Evolutionary conservation across 2,329 filamentous ascomycete species (phyloP).

Genomic region (Cryphonectria naterciae): DNA sequence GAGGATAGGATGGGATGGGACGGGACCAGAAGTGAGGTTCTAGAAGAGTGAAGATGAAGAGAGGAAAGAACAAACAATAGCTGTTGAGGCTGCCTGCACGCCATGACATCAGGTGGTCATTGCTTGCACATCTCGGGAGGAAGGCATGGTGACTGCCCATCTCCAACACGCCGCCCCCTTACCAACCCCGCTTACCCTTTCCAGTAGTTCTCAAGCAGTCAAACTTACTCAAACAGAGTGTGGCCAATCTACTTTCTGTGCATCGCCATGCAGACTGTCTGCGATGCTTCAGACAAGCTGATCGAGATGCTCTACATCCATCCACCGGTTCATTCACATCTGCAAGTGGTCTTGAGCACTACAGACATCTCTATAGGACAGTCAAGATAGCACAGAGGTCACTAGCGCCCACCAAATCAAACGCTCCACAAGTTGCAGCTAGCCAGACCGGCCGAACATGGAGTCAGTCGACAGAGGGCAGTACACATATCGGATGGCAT

Average conservation of each 20-base stretch:
- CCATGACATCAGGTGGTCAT: neutral
- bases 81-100: neutral
- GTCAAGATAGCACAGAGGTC: neutral
- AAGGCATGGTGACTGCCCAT: neutral
- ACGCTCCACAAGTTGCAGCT: neutral
- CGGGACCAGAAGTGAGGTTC: neutral
- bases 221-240: neutral
- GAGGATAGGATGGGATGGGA: neutral
- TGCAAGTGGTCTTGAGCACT: neutral
- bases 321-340: neutral
- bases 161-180: neutral
- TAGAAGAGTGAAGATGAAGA: neutral
- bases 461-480: neutral
- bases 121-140: neutral
- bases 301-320: neutral
- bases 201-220: neutral
- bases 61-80: neutral
- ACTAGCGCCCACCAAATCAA: neutral
- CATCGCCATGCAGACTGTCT: neutral
- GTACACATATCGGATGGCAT: neutral
- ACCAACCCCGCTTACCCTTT: neutral
- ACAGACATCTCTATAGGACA: neutral
- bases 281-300: neutral
- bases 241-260: neutral
- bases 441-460: neutral